Percentiles rank a stretch among this genome's conserved stretches.
Conservation (phyloP, 192 early-diverging fungal genomes). For the Funneliformis mosseae region DNA sequence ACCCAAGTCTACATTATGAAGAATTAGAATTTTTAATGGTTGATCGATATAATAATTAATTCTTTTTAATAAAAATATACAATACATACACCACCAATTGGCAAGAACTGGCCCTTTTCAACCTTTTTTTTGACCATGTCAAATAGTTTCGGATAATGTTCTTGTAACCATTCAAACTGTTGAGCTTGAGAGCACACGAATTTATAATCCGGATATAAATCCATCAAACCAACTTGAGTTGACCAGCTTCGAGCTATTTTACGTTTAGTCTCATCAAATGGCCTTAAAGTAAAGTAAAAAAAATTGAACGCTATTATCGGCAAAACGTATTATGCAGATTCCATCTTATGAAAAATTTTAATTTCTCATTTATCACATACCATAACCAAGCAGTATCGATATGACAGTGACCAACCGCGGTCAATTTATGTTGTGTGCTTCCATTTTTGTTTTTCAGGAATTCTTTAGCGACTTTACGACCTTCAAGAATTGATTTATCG, state of each 20-base stretch:
- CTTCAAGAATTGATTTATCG: constrained; percentile 46
- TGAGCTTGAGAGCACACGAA: constrained; percentile 97
- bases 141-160: constrained; percentile 84
- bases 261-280: constrained; percentile 96
- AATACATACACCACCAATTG: constrained; percentile 77
- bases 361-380: constrained; percentile 33
- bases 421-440: constrained; percentile 71
- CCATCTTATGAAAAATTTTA: background rate
- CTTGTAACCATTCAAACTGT: constrained; percentile 91
- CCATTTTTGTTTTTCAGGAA: constrained; percentile 72
- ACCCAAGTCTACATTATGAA: constrained; percentile 72
- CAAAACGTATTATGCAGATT: too few relatives aligned
- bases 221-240: constrained; percentile 79
- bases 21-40: background rate
- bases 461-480: constrained; percentile 52
- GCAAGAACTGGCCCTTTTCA: constrained; percentile 80
- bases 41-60: background rate
- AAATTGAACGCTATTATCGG: too few relatives aligned
- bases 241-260: constrained; percentile 88
- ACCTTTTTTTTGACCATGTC: constrained; percentile 70
- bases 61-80: background rate
- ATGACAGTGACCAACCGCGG: constrained; percentile 84
- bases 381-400: constrained; percentile 91
- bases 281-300: constrained; percentile 53
- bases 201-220: constrained; percentile 83